phyloP scores from a whole-genome alignment of 2,329 filamentous ascomycete species.

The Aspergillus texensis region DNA sequence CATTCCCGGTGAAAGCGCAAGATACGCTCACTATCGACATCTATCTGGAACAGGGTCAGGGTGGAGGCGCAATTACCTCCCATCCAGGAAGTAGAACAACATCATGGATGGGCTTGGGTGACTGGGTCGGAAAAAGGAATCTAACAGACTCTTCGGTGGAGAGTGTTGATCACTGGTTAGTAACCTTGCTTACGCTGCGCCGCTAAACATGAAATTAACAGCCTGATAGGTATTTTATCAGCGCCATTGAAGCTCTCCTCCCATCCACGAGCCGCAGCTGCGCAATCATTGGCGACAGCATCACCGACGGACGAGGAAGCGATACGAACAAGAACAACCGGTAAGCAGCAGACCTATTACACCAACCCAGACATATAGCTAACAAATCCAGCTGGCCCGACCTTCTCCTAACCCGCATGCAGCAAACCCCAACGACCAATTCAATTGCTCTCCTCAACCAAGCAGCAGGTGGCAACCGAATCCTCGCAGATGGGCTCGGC shows the following conservation, averaged over 20 bases:
- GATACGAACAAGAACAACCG: slow-evolving; percentile 63
- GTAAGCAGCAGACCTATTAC: slow-evolving; percentile 13
- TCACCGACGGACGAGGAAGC: slow-evolving; percentile 66
- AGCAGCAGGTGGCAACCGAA: slow-evolving; percentile 69
- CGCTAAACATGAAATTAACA: slow-evolving; percentile 23
- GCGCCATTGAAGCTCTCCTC: slow-evolving; percentile 58
- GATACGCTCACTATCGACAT: slow-evolving; percentile 61
- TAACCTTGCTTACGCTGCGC: not conserved
- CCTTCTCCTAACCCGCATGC: slow-evolving; percentile 56
- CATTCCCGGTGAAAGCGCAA: slow-evolving; percentile 55
- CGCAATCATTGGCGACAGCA: slow-evolving; percentile 64
- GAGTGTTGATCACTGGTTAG: slow-evolving; percentile 48
- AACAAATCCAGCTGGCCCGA: slow-evolving; percentile 56
- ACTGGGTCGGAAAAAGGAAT: slow-evolving; percentile 55
- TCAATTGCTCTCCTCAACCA: slow-evolving; percentile 64
- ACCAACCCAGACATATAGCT: not conserved
- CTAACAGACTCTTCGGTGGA: slow-evolving; percentile 44
- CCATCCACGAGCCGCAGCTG: slow-evolving; percentile 50
- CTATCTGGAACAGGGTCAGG: slow-evolving; percentile 61
- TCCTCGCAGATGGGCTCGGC: slow-evolving; percentile 64
- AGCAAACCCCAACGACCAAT: slow-evolving; percentile 47
- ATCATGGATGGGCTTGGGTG: slow-evolving; percentile 61
- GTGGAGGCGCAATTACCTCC: slow-evolving; percentile 60
- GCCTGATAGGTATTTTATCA: slow-evolving; percentile 60
- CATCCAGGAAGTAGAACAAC: slow-evolving; percentile 68